A percentile compares a stretch with the other conserved stretches of the same genome.
Conservation (phyloP, 257 asterid genomes). For the Cordia subcordata region DNA sequence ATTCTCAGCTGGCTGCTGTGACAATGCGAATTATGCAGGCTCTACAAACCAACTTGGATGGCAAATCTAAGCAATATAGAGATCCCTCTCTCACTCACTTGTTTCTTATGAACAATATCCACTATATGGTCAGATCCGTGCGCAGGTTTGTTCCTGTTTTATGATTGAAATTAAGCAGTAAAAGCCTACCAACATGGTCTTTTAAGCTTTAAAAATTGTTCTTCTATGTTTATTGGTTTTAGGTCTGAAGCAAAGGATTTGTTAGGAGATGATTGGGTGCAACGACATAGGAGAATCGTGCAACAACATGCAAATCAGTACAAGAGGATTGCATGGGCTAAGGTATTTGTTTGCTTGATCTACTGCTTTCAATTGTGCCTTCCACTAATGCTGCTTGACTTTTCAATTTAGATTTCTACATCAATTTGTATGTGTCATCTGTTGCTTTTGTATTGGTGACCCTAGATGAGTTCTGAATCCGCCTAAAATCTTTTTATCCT, state of each 20-base stretch:
- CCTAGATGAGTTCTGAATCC: too few relatives aligned
- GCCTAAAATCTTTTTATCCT: too few relatives aligned
- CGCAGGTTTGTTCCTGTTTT: constrained; percentile 7
- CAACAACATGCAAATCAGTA: constrained; percentile 98
- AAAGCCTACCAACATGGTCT: background rate
- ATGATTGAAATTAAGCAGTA: too few relatives aligned
- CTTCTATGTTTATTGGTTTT: constrained; percentile 23
- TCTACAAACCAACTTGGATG: constrained; percentile 11
- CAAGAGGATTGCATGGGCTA: constrained; percentile 93
- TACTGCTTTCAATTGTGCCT: background rate
- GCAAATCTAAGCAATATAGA: constrained; percentile 12
- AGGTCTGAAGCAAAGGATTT: constrained; percentile 99
- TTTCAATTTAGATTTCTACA: too few relatives aligned
- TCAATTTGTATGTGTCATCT: too few relatives aligned
- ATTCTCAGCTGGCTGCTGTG: constrained; percentile 3
- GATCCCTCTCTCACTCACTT: constrained; percentile 7
- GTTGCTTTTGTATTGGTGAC: too few relatives aligned
- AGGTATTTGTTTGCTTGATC: constrained; percentile 40
- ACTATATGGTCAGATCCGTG: constrained; percentile 12
- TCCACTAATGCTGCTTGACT: background rate
- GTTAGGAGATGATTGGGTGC: constrained; percentile 99
- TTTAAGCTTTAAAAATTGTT: background rate
- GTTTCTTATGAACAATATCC: constrained; percentile 13
- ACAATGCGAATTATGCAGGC: constrained; percentile 13
- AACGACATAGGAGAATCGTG: constrained; percentile 88